Percentiles rank a stretch among this genome's conserved stretches.
Evolutionary conservation across 2,329 filamentous ascomycete species (phyloP).

Genomic region (Tolypocladium album): DNA sequence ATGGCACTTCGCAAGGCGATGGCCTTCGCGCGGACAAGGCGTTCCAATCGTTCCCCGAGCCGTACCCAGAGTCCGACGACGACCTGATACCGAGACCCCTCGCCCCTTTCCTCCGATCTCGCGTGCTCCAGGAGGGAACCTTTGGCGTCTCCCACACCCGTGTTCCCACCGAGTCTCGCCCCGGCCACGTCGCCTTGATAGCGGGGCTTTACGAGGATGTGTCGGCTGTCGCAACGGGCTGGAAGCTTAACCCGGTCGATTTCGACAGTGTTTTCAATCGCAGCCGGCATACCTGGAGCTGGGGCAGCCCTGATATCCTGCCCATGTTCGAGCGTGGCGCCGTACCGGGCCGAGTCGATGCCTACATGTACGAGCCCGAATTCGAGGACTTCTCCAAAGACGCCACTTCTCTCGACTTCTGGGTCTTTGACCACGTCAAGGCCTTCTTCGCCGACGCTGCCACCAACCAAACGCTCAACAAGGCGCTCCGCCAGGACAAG

Average conservation of each 20-base stretch:
- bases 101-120: constrained; percentile 82
- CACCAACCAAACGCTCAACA: constrained; percentile 63
- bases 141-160: constrained; percentile 96
- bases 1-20: constrained; percentile 46
- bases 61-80: constrained; percentile 56
- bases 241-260: constrained; percentile 96
- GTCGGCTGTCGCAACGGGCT: constrained; percentile 90
- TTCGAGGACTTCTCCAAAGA: constrained; percentile 84
- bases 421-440: constrained; percentile 94
- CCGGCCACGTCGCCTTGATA: constrained; percentile 93
- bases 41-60: constrained; percentile 86
- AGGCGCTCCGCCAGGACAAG: constrained; percentile 68
- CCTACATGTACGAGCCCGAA: constrained; percentile 74
- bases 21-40: constrained; percentile 95
- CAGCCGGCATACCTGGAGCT: constrained; percentile 95
- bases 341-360: constrained; percentile 73
- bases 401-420: constrained; percentile 71
- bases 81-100: constrained; percentile 68
- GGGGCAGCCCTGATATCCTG: constrained; percentile 95
- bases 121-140: constrained; percentile 79
- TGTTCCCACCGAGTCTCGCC: constrained; percentile 91
- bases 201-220: constrained; percentile 97
- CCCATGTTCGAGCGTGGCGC: constrained; percentile 97
- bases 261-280: constrained; percentile 99
- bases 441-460: constrained; percentile 72